Evolutionary conservation across 768 basidiomycete genomes (phyloP).

Genomic region (Lactarius sanguifluus): DNA sequence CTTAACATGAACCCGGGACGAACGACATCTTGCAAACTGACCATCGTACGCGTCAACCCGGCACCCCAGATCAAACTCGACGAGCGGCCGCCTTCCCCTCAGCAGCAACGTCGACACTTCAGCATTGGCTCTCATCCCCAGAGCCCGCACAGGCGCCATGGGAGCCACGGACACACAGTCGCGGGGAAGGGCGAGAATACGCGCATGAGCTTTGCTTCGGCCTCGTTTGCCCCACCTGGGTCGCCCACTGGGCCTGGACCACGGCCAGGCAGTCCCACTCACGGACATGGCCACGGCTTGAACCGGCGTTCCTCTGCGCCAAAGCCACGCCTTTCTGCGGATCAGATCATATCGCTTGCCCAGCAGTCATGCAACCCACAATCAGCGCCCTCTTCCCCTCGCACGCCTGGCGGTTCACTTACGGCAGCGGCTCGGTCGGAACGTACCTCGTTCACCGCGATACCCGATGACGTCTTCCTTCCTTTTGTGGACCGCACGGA

Average conservation of each 20-base stretch:
- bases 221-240: constrained; percentile 50
- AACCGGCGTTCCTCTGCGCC: constrained; percentile 48
- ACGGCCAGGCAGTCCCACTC: constrained; percentile 32
- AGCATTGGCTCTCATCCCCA: constrained; percentile 33
- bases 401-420: constrained; percentile 29
- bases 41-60: constrained; percentile 66
- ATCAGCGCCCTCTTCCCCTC: constrained; percentile 34
- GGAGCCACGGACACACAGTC: constrained; percentile 35
- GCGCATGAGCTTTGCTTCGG: constrained; percentile 63
- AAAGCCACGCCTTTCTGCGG: constrained; percentile 51
- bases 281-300: constrained; percentile 34
- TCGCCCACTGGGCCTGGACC: constrained; percentile 31
- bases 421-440: constrained; percentile 25
- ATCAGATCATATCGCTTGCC: constrained; percentile 74
- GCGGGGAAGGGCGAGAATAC: constrained; percentile 33
- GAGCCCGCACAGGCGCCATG: constrained; percentile 33
- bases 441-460: constrained; percentile 67
- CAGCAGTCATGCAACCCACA: constrained; percentile 53
- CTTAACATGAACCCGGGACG: constrained; percentile 54
- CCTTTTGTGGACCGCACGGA: constrained; percentile 83
- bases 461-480: constrained; percentile 75
- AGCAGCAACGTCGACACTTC: constrained; percentile 31
- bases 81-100: constrained; percentile 40
- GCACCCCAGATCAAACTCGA: constrained; percentile 34
- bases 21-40: constrained; percentile 61